phyloP scores from a whole-genome alignment of 2,329 filamentous ascomycete genomes.

The Atkinsonella texensis region DNA sequence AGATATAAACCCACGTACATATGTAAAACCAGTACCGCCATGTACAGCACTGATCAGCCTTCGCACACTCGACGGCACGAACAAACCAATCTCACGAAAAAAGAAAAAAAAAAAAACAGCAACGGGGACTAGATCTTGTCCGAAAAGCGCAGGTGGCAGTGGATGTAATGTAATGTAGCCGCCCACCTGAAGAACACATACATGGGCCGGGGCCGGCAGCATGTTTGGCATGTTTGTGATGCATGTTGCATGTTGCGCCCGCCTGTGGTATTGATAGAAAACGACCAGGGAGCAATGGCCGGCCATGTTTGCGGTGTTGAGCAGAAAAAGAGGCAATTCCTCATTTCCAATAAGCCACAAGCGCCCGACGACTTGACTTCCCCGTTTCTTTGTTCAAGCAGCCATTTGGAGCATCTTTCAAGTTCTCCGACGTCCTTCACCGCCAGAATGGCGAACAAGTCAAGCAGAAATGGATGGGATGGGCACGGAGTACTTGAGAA shows the following conservation, averaged over 20 bases:
- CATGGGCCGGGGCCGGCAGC: too few relatives aligned
- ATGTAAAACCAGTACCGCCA: too few relatives aligned
- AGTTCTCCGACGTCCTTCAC: not conserved
- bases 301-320: not conserved
- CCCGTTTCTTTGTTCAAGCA: too few relatives aligned
- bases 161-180: not conserved
- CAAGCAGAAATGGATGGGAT: too few relatives aligned
- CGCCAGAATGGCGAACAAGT: not conserved
- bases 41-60: too few relatives aligned
- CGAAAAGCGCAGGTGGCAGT: not conserved
- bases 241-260: not conserved
- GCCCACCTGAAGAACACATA: not conserved
- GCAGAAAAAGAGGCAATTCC: not conserved
- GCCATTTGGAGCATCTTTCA: not conserved
- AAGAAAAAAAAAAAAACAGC: too few relatives aligned
- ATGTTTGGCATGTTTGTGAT: not conserved
- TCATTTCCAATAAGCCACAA: not conserved
- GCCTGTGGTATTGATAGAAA: too few relatives aligned
- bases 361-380: not conserved
- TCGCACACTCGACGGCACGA: too few relatives aligned
- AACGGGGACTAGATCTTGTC: not conserved
- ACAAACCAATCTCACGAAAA: too few relatives aligned
- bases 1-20: too few relatives aligned
- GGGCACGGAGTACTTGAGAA: too few relatives aligned
- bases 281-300: not conserved